Base-by-base conservation (phyloP, 2,329 filamentous ascomycete genomes). In the Blastomyces percursus region DNA sequence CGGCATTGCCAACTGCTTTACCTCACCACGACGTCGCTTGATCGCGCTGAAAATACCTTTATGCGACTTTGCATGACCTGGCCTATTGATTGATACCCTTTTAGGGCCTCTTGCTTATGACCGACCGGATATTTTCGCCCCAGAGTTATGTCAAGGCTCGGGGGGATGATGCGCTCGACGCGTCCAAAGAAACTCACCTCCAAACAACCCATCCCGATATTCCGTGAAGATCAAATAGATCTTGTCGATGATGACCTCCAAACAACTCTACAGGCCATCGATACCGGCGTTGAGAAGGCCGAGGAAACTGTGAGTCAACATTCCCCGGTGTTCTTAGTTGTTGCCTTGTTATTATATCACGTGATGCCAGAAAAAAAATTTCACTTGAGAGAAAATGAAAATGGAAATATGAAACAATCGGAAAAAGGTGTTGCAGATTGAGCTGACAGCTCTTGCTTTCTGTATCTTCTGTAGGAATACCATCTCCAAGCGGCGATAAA, bases 251-350 rank as follows among this genome's bases (percentile, higher is more conserved):
- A 96, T 78, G 85, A 87, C 68, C 85, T 89, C 71, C 86, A 93
- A 74, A 89, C 88, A 69, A 88, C 88, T 74, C 90, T 84, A 80
- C 86, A 82, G 79, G 90, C 87, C 72, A 91, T 96, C 74, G 91
- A 94, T 74, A 96, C 92, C 68, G 94, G 94, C 77, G 94, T 99
- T 71, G 94, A 99, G 78, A 92, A 96, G 75, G 90, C 87, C 67
- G 94, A 99, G 79, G 92, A 97, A 85, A 93, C 93, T 80, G 94
- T 96, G 78, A 86, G 91, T 90, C 69, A 66, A 66, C 71, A 69
- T 73, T 69, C 70, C 69, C 68, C 6, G 16, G 12, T 30, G 40
- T 42, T 64, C 69, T 69, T 69, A 68, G 65, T 66, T 66, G 67
- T 72, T 70, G 72, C 72, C 71, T 74, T 69, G 59, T 67, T 54